phyloP scores from a whole-genome alignment of 2,329 filamentous ascomycete species.

The Hypoxylon sp. region DNA sequence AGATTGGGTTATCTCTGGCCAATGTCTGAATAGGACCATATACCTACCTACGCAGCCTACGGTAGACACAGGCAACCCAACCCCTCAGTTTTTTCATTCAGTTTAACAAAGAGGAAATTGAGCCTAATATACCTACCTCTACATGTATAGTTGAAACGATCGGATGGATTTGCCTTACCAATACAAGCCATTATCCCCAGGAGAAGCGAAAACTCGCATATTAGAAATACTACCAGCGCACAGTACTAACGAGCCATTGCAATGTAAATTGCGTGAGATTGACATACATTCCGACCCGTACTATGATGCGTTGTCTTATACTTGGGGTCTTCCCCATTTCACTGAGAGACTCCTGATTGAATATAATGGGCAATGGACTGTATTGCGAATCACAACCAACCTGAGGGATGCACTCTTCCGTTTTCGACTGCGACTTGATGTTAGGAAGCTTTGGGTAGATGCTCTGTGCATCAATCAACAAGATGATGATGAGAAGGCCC shows the following conservation, averaged over 20 bases:
- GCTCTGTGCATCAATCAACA: constrained; percentile 3
- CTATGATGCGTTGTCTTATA: constrained; percentile 7
- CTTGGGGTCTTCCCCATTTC: neutral
- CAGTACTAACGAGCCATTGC: neutral
- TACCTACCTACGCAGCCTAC: too few species aligned
- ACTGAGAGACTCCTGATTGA: neutral
- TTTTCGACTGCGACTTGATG: neutral
- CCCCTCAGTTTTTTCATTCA: too few species aligned
- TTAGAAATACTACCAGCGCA: constrained; percentile 2
- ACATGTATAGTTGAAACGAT: neutral
- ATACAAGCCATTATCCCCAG: neutral
- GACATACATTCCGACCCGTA: neutral
- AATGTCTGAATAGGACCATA: too few species aligned
- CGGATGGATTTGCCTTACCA: neutral
- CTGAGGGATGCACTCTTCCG: constrained; percentile 1
- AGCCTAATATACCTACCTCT: neutral
- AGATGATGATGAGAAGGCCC: neutral
- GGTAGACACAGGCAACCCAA: too few species aligned
- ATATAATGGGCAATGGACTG: neutral
- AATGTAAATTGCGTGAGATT: neutral
- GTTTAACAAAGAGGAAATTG: too few species aligned
- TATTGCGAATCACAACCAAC: neutral
- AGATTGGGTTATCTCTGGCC: too few species aligned
- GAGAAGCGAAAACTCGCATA: neutral
- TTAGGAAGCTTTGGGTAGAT: constrained; percentile 1